Evolutionary conservation across 768 basidiomycete species (phyloP).

Genomic region (Kwoniella shandongensis): DNA sequence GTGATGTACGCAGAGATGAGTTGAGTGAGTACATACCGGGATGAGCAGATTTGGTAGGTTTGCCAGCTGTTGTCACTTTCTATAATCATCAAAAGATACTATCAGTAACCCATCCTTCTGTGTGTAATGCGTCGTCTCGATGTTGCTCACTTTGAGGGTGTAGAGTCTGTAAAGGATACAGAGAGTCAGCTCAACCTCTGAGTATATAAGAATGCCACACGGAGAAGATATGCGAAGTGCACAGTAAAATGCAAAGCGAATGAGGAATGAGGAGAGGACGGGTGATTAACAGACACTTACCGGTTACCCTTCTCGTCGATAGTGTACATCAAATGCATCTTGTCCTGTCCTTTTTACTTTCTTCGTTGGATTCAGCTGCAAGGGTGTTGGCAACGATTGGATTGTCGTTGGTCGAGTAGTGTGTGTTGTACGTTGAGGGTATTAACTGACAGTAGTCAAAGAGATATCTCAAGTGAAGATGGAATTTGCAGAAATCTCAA

Average conservation of each 20-base stretch:
- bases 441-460: too few species aligned
- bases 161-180: constrained; percentile 65
- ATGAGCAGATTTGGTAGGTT: constrained; percentile 91
- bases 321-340: constrained; percentile 95
- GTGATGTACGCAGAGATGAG: too few species aligned
- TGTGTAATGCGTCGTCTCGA: not conserved
- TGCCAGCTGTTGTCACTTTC: constrained; percentile 81
- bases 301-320: constrained; percentile 51
- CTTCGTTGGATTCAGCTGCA: too few species aligned
- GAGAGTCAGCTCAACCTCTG: not conserved
- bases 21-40: constrained; percentile 90
- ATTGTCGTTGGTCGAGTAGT: not conserved
- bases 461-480: too few species aligned
- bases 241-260: not conserved
- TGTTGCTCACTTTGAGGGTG: constrained; percentile 78
- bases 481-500: constrained; percentile 2
- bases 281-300: too few species aligned
- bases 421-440: not conserved
- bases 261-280: not conserved
- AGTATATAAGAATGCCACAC: too few species aligned
- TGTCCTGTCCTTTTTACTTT: too few species aligned
- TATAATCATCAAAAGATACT: constrained; percentile 48
- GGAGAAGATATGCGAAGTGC: too few species aligned
- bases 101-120: constrained; percentile 2
- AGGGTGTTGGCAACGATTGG: not conserved